phyloP scores from a whole-genome alignment of 2,329 filamentous ascomycete genomes.

The Knufia fluminis region DNA sequence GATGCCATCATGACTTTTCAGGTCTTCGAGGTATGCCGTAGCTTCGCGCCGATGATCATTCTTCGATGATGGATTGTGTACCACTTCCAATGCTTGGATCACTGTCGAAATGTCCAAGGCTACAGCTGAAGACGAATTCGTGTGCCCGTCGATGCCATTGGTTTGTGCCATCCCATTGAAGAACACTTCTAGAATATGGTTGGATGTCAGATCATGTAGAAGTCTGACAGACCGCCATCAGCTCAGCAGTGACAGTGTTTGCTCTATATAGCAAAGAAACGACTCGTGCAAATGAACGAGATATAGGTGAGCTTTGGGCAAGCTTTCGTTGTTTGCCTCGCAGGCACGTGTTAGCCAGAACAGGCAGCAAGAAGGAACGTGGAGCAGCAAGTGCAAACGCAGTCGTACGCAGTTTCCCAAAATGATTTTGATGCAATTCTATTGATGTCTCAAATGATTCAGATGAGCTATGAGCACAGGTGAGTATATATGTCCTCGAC shows the following conservation, averaged over 20 bases:
- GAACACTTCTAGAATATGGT: background rate
- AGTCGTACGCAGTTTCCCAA: background rate
- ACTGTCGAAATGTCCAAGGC: constrained; percentile 43
- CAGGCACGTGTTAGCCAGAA: background rate
- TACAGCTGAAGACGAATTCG: background rate
- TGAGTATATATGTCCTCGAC: too few relatives aligned
- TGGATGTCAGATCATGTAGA: background rate
- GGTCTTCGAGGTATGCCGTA: constrained; percentile 71
- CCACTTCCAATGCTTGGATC: constrained; percentile 73
- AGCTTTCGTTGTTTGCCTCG: background rate
- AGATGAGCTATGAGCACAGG: too few relatives aligned
- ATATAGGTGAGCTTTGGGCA: background rate
- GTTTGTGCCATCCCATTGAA: constrained; percentile 2
- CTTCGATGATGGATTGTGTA: constrained; percentile 71
- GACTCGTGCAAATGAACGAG: background rate
- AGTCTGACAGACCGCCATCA: background rate
- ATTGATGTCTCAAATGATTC: background rate
- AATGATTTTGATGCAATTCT: too few relatives aligned
- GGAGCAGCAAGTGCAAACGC: background rate
- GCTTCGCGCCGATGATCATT: constrained; percentile 78
- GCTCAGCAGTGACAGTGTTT: background rate
- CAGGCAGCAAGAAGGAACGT: background rate
- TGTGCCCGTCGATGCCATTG: constrained; percentile 2
- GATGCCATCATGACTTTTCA: constrained; percentile 71
- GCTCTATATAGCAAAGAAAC: background rate